Evolutionary conservation across 495 filamentous ascomycete genomes (phyloP).

Genomic region (Tricharina praecox): DNA sequence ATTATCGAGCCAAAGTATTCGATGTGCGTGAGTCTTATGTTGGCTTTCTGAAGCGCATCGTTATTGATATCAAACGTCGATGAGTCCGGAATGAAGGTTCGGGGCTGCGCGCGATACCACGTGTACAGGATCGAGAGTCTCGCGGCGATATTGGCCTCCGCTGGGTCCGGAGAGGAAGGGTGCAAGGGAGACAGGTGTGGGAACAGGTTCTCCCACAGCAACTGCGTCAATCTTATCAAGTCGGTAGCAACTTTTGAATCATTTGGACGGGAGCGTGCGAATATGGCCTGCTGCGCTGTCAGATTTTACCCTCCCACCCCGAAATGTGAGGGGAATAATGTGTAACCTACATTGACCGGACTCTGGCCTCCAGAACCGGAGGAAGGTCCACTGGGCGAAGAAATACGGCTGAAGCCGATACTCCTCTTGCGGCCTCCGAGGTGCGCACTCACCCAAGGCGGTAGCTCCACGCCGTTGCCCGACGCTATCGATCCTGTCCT

Average conservation of each 20-base stretch:
- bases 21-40: conserved; percentile 2
- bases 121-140: not conserved
- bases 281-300: not conserved
- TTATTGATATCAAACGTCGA: conserved; percentile 4
- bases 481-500: conserved; percentile 1
- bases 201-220: conserved; percentile 3
- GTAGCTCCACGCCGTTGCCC: not conserved
- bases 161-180: not conserved
- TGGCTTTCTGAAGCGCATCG: conserved; percentile 3
- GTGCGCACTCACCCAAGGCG: not conserved
- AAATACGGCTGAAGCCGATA: conserved; percentile 1
- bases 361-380: not conserved
- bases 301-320: no score
- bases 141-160: not conserved
- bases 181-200: not conserved
- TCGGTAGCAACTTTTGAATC: not conserved
- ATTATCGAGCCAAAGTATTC: not conserved
- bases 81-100: conserved; percentile 1
- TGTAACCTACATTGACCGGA: not conserved
- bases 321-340: no score
- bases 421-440: not conserved
- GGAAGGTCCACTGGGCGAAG: not conserved
- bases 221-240: not conserved
- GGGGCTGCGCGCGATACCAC: not conserved
- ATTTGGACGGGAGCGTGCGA: not conserved